Conservation (phyloP, 2,329 filamentous ascomycete genomes). For the Sphaerostilbella broomeana region DNA sequence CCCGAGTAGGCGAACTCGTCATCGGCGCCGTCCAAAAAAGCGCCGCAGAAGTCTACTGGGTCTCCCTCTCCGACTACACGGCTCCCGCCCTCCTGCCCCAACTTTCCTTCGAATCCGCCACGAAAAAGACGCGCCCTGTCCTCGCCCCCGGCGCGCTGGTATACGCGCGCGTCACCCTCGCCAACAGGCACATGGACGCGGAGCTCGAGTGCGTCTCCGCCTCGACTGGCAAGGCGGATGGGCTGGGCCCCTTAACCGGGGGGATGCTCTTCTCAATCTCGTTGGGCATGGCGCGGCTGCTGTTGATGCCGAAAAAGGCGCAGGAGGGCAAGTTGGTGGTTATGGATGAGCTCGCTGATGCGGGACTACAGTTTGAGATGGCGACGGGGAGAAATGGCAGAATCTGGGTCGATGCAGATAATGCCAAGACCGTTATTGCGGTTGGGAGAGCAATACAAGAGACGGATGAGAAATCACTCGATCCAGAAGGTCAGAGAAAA, state of each 20-base stretch:
- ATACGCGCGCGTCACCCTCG: slow-evolving; percentile 76
- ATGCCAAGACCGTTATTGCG: slow-evolving; percentile 62
- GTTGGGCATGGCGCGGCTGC: slow-evolving; percentile 70
- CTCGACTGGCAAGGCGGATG: slow-evolving; percentile 80
- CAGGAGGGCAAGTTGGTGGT: slow-evolving; percentile 62
- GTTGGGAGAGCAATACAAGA: slow-evolving; percentile 73
- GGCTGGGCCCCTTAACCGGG: slow-evolving; percentile 72
- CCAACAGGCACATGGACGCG: slow-evolving; percentile 76
- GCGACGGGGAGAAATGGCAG: slow-evolving; percentile 88
- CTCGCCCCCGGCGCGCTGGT: slow-evolving; percentile 70
- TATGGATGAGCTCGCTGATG: slow-evolving; percentile 68
- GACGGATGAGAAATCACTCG: slow-evolving; percentile 63
- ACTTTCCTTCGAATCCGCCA: slow-evolving; percentile 86
- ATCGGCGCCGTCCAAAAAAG: slow-evolving; percentile 79
- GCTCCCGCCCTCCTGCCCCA: slow-evolving; percentile 68
- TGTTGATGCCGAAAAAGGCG: slow-evolving; percentile 59
- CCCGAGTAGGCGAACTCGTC: slow-evolving; percentile 75
- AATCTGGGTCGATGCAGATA: slow-evolving; percentile 84
- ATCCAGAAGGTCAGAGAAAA: slow-evolving; percentile 61
- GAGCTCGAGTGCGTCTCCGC: slow-evolving; percentile 87
- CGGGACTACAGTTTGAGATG: slow-evolving; percentile 83
- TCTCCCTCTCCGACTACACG: slow-evolving; percentile 62
- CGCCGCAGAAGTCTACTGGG: slow-evolving; percentile 71
- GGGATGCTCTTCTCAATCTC: slow-evolving; percentile 85
- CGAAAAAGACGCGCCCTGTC: slow-evolving; percentile 83